phyloP scores from a whole-genome alignment of 106 monocot species.

The Acorus calamus region DNA sequence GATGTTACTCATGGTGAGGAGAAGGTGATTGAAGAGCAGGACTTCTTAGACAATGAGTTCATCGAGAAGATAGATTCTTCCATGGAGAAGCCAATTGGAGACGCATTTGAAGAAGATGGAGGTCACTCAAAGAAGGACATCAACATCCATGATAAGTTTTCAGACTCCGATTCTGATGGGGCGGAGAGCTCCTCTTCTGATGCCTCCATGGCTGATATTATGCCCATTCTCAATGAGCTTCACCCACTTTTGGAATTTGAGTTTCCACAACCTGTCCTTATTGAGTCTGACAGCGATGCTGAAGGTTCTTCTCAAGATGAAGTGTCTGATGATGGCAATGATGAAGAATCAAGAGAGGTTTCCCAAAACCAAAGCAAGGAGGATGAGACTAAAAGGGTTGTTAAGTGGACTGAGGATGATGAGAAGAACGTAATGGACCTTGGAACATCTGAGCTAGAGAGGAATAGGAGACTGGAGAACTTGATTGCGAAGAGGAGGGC shows the following conservation, averaged over 20 bases:
- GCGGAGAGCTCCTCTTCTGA: conserved; percentile 53
- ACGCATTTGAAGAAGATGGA: background rate
- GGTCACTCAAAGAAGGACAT: conserved; percentile 11
- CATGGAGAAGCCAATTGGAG: conserved; percentile 14
- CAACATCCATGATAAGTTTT: conserved; percentile 22
- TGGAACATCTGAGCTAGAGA: conserved; percentile 60
- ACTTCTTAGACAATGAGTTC: background rate
- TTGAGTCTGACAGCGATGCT: conserved; percentile 24
- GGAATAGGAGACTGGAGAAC: conserved; percentile 60
- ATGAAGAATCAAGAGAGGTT: conserved; percentile 33
- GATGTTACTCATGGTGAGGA: conserved; percentile 1
- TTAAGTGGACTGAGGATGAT: conserved; percentile 85
- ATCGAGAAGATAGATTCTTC: conserved; percentile 12
- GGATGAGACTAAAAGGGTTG: conserved; percentile 21
- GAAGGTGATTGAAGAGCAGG: background rate
- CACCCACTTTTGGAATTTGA: conserved; percentile 65
- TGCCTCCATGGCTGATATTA: conserved; percentile 53
- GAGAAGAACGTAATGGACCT: conserved; percentile 68
- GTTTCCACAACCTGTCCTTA: conserved; percentile 19
- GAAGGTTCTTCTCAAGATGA: conserved; percentile 17
- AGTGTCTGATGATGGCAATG: conserved; percentile 30
- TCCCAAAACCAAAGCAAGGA: conserved; percentile 29
- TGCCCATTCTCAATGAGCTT: conserved; percentile 76
- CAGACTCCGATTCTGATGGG: conserved; percentile 42
- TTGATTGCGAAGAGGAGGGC: conserved; percentile 46